Percentiles rank a stretch among this genome's conserved stretches.
Conservation (phyloP, 208 protist species). For the Leishmania guyanensis region DNA sequence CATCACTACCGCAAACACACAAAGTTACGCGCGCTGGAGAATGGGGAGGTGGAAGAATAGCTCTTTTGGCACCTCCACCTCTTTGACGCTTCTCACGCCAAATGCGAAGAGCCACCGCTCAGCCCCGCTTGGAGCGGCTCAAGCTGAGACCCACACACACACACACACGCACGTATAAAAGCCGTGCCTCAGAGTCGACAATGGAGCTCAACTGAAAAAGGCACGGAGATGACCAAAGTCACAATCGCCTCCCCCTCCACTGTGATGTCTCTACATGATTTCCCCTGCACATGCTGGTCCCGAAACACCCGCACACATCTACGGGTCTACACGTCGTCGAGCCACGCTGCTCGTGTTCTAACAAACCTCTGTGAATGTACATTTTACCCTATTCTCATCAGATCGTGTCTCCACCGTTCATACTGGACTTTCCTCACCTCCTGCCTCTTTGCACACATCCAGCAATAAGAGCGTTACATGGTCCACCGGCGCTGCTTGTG, state of each 20-base stretch:
- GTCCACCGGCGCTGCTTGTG: not conserved
- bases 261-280: not conserved
- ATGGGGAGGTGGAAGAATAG: not conserved
- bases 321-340: not conserved
- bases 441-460: too few species aligned
- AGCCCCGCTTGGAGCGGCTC: not conserved
- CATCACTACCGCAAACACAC: not conserved
- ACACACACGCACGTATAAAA: not conserved
- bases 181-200: not conserved
- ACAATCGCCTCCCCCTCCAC: not conserved
- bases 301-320: not conserved
- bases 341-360: not conserved
- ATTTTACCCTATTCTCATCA: not conserved
- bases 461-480: not conserved
- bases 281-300: too few species aligned
- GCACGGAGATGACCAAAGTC: not conserved
- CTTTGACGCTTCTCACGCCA: not conserved
- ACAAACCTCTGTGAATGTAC: not conserved
- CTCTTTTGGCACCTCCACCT: not conserved
- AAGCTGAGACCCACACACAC: not conserved
- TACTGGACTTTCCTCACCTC: not conserved
- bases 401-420: not conserved
- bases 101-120: too few species aligned
- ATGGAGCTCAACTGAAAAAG: not conserved
- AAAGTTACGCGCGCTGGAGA: not conserved